These are phyloP conservation scores for Taiozyma onychis DNA, from an alignment of 1,139 yeast genomes.

Conservation along the genomic window DNA sequence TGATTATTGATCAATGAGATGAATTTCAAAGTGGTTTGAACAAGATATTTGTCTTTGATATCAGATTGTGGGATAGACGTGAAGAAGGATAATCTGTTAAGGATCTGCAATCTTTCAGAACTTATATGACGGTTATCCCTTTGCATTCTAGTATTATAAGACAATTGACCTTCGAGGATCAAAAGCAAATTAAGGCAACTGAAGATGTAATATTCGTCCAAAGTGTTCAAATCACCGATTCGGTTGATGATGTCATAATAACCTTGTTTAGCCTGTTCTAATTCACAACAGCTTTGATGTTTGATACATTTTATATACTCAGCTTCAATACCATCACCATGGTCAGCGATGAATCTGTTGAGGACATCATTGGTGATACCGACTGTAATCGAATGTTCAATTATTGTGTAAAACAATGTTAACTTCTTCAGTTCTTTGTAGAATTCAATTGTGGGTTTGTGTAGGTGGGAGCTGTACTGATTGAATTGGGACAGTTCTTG, in stretches of 20 bases:
- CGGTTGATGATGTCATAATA: conserved; percentile 6
- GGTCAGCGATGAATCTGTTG: not conserved
- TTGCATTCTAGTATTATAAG: conserved; percentile 5
- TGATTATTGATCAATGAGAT: conserved; percentile 12
- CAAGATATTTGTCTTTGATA: conserved; percentile 8
- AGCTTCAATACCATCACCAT: not conserved
- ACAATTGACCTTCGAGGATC: conserved; percentile 13
- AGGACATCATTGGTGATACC: conserved; percentile 2
- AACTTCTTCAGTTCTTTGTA: conserved; percentile 5
- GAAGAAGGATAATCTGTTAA: not conserved
- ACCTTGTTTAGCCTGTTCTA: conserved; percentile 3
- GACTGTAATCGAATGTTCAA: conserved; percentile 14
- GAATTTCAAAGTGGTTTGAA: conserved; percentile 10
- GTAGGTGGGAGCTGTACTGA: not conserved
- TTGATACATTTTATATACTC: conserved; percentile 5
- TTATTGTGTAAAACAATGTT: conserved; percentile 8
- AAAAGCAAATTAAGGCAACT: conserved; percentile 10
- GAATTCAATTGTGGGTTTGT: not conserved
- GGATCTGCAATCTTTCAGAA: not conserved
- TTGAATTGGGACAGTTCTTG: not conserved
- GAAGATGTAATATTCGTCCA: conserved; percentile 13
- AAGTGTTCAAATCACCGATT: not conserved
- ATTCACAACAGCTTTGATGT: conserved; percentile 11
- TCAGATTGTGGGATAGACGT: not conserved
- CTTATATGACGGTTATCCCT: not conserved